Percentiles rank a stretch among this genome's conserved stretches.
Conservation (phyloP, 371 early-diverging fungal species). For the Mortierella sp. region DNA sequence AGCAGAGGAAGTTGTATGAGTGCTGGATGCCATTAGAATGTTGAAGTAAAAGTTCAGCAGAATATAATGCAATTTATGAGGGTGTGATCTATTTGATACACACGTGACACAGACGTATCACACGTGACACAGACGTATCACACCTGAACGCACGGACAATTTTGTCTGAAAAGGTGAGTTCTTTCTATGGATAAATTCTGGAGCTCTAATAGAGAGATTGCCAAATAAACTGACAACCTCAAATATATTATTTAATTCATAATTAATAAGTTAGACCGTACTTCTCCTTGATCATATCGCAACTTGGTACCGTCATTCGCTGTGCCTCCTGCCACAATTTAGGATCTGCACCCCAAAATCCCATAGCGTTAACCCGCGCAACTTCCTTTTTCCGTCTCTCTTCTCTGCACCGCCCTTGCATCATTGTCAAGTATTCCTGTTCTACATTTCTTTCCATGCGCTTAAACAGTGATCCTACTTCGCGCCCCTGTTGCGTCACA, state of each 20-base stretch:
- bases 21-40: not conserved
- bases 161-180: too few relatives aligned
- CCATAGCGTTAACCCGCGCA: constrained; percentile 39
- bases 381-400: constrained; percentile 36
- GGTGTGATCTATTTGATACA: too few relatives aligned
- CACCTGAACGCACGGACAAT: too few relatives aligned
- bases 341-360: constrained; percentile 41
- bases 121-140: not conserved
- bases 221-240: too few relatives aligned
- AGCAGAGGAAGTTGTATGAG: not conserved
- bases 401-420: constrained; percentile 26
- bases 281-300: constrained; percentile 38
- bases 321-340: constrained; percentile 45
- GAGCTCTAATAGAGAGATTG: too few relatives aligned
- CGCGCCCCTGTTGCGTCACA: constrained; percentile 29
- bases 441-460: constrained; percentile 49
- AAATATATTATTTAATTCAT: too few relatives aligned
- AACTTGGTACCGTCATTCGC: constrained; percentile 14
- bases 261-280: constrained; percentile 12
- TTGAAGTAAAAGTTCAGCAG: not conserved
- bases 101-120: not conserved
- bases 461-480: constrained; percentile 31
- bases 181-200: too few relatives aligned
- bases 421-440: constrained; percentile 20
- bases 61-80: not conserved